Evolutionary conservation across 179 eudicot genomes (phyloP), one percentile per base, ranked within the genome.

Genomic region (Beta macrorhiza): DNA sequence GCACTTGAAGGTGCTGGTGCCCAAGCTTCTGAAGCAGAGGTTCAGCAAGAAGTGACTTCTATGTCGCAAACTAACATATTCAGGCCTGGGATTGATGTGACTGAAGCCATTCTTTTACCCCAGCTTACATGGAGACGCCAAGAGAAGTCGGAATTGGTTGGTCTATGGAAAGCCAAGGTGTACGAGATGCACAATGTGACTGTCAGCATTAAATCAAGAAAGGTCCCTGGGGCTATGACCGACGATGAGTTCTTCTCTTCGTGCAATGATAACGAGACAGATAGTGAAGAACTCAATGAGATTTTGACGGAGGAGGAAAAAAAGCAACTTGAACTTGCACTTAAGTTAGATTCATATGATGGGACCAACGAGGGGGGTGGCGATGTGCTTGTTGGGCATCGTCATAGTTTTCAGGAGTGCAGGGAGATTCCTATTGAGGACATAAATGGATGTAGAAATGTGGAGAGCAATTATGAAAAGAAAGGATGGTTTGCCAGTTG

Each of bases 141-240:
- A 75, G 98, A 93, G 89, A 93, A 85, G 73, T 76, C 91, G 0
- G 99, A 95, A 78, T 87, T 76, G 86, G 92, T 95, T 82, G 98
- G 99, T 67, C 84, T 80, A 53, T 95, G 98, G 98, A 93, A 87
- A 81, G 92, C 93, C 9, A 95, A 93, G 89, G 93, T 95, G 5
- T 95, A 93, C 67, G 98, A 95, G 83, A 95, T 95, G 99, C 95
- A 93, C 58, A 92, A 95, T 79, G 99, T 95, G 80, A 87, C 91
- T 63, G 95, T 93, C 58, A 95, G 99, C 84, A 91, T 95, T 44
- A 95, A 93, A 82, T 95, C 99, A 10, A 90, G 99, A 85, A 87
- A 83, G 86, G 99, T 93, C 57, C 98, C 97, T 12, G 97, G 98
- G 79, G 97, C 98, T 52, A 93, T 91, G 92, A 88, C 89, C 22